Base-by-base conservation (phyloP, 73 alveolate species). In the Symbiodinium natans region DNA sequence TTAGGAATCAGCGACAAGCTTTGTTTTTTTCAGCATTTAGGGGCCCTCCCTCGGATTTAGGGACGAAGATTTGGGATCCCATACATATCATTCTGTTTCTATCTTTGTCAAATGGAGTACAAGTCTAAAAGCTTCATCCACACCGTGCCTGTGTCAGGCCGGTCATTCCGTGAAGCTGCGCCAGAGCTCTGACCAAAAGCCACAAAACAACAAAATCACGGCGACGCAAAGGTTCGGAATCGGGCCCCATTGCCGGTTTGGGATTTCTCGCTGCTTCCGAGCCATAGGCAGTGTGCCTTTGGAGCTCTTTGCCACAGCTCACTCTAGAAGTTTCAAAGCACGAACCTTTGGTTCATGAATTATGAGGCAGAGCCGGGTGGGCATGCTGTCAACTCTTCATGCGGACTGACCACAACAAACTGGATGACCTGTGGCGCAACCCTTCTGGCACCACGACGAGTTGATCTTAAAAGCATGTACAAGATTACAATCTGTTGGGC, bases 301-400 rank as follows among this genome's bases (percentile, higher is more conserved):
- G 80, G 33, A 23, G 36, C 80, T 25, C 80, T 29, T 63, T 63
- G 80, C 80, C 80, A n/a, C 80, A 29, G 80, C 80, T 63, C 80
- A 63, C 36, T 63, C 80, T 63, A 63, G 80, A 63, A 63, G 36
- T 4, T 63, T 63, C 80, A 27, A 46, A 46, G 80, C 80, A 63
- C 80, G 1, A 63, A 63, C 80, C 80, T 63, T 63, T 36, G 80
- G 36, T 63, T 63, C 80, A 13, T 29, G 80, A 63, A 29, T 63
- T 63, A 36, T 52, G 15, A 29, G 71, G 71, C n/a, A 23, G n/a
- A 21, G 71, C 23, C 71, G 8, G 15, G 31, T 52, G 29, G 71
- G 71, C 11, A 8, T 52, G 71, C 23, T 23, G 71, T 52, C n/a
- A 52, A 52, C 17, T 52, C 19, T n/a, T 43, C 56, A 43, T 43